Conservation (phyloP, 1,139 yeast species). For the Sugiyamaella grinbergsii region DNA sequence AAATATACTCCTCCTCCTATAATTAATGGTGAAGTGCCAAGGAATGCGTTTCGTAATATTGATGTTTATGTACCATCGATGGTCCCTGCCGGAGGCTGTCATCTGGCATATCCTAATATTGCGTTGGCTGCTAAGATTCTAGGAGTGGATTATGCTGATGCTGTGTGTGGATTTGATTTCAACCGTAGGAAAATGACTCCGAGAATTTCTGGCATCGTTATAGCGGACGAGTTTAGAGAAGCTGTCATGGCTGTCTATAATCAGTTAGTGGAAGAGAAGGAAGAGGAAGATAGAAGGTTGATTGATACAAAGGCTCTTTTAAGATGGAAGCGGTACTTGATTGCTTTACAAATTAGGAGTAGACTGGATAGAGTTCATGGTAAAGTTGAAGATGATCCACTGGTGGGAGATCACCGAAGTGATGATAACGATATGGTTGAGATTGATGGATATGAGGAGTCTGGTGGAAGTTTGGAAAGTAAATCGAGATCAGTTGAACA, state of each 20-base stretch:
- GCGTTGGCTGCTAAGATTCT: constrained; percentile 70
- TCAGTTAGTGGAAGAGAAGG: constrained; percentile 57
- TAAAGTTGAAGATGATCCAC: constrained; percentile 40
- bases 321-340: constrained; percentile 72
- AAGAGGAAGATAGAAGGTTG: constrained; percentile 50
- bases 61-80: constrained; percentile 70
- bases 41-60: constrained; percentile 72
- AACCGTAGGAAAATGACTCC: constrained; percentile 58
- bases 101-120: constrained; percentile 57
- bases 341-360: constrained; percentile 70
- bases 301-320: constrained; percentile 57
- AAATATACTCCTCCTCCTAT: constrained; percentile 55
- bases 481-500: not conserved
- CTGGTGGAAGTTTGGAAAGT: constrained; percentile 1
- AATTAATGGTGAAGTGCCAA: constrained; percentile 60
- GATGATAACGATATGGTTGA: constrained; percentile 13
- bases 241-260: constrained; percentile 63
- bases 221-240: constrained; percentile 63
- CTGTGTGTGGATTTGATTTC: constrained; percentile 85
- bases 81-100: constrained; percentile 80
- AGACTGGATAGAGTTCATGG: constrained; percentile 72
- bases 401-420: constrained; percentile 18
- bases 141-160: constrained; percentile 80
- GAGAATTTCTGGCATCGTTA: constrained; percentile 72
- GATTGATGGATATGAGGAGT: constrained; percentile 13